Evolutionary conservation across 306 rosid genomes (phyloP), one percentile per base, ranked within the genome.

Genomic region (Cucurbita pepo): DNA sequence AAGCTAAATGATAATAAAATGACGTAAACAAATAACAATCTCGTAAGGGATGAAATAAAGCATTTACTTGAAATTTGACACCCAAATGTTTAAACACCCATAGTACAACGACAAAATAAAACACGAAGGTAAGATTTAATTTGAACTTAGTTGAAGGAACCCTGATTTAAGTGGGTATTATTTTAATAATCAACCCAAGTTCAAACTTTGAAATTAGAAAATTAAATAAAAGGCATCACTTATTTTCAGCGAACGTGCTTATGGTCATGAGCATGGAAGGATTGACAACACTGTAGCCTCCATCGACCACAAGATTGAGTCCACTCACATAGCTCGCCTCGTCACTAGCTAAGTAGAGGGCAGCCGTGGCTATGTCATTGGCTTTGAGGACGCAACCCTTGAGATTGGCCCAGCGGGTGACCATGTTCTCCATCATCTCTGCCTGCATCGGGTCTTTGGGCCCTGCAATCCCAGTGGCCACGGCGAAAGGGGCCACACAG

Each of bases 321-420:
- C 78, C 78, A n/a, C 81, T 74, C 7, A 79, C 75, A 55, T 79
- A 79, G 43, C 51, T 74, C 5, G 78, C 78, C 0, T 79, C 78
- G 18, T 73, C 78, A 30, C 82, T 79, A 7, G 62, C 82, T 62
- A 79, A 25, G 56, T 55, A 79, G 1, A 79, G 71, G 1, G 82
- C 82, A 0, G 75, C 78, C 44, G 5, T 56, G 3, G 82, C 82
- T 15, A 66, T 65, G 37, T 48, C 62, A 4, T 74, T 60, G 0
- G 75, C 59, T 75, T 74, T 79, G 6, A 79, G 71, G 5, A 56
- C 21, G 0, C 36, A 21, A 3, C 78, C 78, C 38, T 74, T 65
- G 2, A 74, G 75, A 56, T 74, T 74, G 21, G 75, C 75, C n/a
- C 48, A 6, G n/a, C 2, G 14, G 4, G 59, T 44, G 41, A 63